Evolutionary conservation across 1,284 basidiomycete species (phyloP), one percentile per base, ranked within the genome.

Genomic region (Sanghuangporus sanghuang): DNA sequence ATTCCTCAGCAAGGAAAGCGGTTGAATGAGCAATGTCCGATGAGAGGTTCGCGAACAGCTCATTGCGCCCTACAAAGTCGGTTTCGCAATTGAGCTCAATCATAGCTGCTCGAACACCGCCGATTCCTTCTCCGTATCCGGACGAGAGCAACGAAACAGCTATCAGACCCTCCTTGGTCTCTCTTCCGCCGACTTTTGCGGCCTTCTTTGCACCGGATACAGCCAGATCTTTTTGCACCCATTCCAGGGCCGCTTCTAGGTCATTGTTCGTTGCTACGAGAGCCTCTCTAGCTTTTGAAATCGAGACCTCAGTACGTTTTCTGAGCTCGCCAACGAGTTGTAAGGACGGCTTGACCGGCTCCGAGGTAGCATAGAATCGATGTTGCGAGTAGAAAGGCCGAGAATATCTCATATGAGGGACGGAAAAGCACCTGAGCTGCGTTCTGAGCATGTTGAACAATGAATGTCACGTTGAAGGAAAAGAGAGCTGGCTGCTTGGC

Each of bases 71-170:
- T 12, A 98, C 96, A 74, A 98, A 98, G 77, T 98, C 96, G 49
- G 96, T 98, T 79, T 98, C 96, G 80, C 96, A 98, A 71, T 94
- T 95, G 66, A 98, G 81, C 75, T 98, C 96, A 64, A 98, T 81
- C 81, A 98, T 92, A 12, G 89, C 87, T 6, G 91, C 94, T 32
- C 92, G 84, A 49, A 92, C 80, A 32, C 84, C 83, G 4, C 79
- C 77, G 48, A 73, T 74, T 23, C 75, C 71, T 40, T 67, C 64
- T 16, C 71, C 72, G 18, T 68, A 67, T 44, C 87, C 87, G 32
- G 81, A 77, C 5, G 86, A 83, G 57, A 96, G 82, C 8, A 96
- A 77, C 38, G 85, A 87, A 18, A 92, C 79, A 54, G 87, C 89
- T 40, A 98, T 81, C 6, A 95, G 78, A 1, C 96, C 96, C 71